These are phyloP conservation scores for Onygenales sp. DNA, from an alignment of 2,329 filamentous ascomycete species.

Conservation along the genomic window DNA sequence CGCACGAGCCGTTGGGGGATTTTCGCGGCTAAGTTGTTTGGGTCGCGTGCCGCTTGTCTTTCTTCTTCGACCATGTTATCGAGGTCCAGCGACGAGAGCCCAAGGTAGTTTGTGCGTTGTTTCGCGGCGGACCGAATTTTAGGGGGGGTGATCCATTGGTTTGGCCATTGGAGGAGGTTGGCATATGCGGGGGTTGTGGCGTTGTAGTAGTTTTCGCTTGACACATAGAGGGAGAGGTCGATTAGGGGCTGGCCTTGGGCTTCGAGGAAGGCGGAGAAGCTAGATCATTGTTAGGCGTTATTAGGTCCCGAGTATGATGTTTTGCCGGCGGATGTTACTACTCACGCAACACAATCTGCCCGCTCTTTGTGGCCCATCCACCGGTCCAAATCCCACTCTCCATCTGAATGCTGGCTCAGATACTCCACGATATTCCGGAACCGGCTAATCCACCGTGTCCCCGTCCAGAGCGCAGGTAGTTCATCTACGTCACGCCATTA, in stretches of 20 bases:
- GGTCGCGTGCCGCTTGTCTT: slow-evolving; percentile 25
- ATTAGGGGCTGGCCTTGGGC: slow-evolving; percentile 67
- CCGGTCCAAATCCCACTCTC: slow-evolving; percentile 40
- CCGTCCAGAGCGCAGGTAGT: slow-evolving; percentile 49
- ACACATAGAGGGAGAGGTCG: slow-evolving; percentile 82
- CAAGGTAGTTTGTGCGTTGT: slow-evolving; percentile 58
- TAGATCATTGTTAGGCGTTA: slow-evolving; percentile 6
- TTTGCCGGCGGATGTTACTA: slow-evolving; percentile 1
- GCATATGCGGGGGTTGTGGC: slow-evolving; percentile 74
- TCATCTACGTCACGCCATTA: slow-evolving; percentile 33
- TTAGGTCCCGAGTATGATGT: not conserved
- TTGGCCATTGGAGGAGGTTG: slow-evolving; percentile 69
- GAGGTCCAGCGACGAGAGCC: slow-evolving; percentile 58
- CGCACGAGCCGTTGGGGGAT: slow-evolving; percentile 43
- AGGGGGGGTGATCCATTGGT: slow-evolving; percentile 78
- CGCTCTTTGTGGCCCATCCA: slow-evolving; percentile 31
- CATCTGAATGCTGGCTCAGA: slow-evolving; percentile 36
- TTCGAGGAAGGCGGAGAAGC: slow-evolving; percentile 58
- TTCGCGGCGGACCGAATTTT: slow-evolving; percentile 62
- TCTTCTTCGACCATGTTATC: slow-evolving; percentile 37
- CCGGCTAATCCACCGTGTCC: slow-evolving; percentile 42
- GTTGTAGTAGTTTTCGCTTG: slow-evolving; percentile 73
- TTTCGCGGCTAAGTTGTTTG: slow-evolving; percentile 29
- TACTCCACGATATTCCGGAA: slow-evolving; percentile 47
- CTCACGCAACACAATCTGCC: slow-evolving; percentile 43